Base-by-base conservation (phyloP, 2,329 filamentous ascomycete species). In the Niveomyces coronatus region DNA sequence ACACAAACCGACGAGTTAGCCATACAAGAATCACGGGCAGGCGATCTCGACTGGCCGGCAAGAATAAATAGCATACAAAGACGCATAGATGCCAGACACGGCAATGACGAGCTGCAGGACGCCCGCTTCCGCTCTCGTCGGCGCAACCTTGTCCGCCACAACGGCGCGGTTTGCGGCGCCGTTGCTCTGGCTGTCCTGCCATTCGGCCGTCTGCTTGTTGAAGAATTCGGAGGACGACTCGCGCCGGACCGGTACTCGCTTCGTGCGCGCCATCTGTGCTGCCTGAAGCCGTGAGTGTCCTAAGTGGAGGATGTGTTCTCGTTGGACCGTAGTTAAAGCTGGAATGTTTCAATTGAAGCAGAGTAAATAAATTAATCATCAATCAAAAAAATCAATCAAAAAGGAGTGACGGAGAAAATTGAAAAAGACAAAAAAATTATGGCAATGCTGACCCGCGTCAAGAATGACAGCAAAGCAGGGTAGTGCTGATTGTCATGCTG, bases 11-110 rank as follows among this genome's bases (percentile, higher is more conserved):
- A 15, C 15, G 13, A 27, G 13, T 31, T 19, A 38, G 36, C 17
- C 31, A 22, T 17, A 13, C 13, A 20, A 19, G 8, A 13, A 18
- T 15, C 9, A 30, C 5, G 10, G 13, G 16, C 18, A 19, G 9
- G 14, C 34, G 16, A 40, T 19, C 29, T n/a, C 19, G 36, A 24
- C 22, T 5, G 13, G 15, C 10, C 5, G 5, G 15, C 8, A 19
- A 39, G 17, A 7, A 20, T 63, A 27, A n/a, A n/a, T n/a, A n/a
- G n/a, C 74, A 54, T 74, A 95, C 89, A 98, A 98, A 24, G 88
- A 94, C 24, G 82, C 86, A 60, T 98, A 98, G 51, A 98, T 98
- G 43, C 91, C 91, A 6, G 79, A 79, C n/a, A 95, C 86, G 47
- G 88, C 89, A 44, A 94, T 75, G 34, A 88, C 62, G 40, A 95